Evolutionary conservation across 495 filamentous ascomycete genomes (phyloP).

Genomic region (Cairneyella variabilis): DNA sequence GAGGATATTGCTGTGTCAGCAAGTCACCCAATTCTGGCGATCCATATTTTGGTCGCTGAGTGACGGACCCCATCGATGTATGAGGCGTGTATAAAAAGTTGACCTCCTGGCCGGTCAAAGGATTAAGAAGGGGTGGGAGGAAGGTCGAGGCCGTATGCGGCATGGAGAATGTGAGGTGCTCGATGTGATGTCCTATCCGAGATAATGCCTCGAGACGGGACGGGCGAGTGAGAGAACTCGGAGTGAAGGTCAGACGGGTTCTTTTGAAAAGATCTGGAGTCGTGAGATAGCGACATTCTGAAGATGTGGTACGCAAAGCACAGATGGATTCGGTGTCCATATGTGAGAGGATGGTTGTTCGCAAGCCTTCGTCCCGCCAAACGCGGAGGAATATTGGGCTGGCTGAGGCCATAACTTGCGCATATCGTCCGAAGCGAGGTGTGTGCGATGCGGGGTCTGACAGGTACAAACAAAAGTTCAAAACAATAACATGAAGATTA

Average conservation of each 20-base stretch:
- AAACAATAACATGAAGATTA: neutral
- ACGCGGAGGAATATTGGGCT: conserved; percentile 33
- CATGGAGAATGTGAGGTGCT: conserved; percentile 65
- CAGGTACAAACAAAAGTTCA: neutral
- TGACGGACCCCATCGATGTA: conserved; percentile 42
- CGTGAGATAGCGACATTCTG: conserved; percentile 47
- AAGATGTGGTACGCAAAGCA: conserved; percentile 44
- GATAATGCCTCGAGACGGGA: conserved; percentile 63
- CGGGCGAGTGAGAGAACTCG: conserved; percentile 65
- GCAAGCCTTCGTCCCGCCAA: conserved; percentile 48
- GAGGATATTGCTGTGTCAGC: conserved; percentile 73
- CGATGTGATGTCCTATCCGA: conserved; percentile 67
- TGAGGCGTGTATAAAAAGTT: conserved; percentile 72
- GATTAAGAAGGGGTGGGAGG: conserved; percentile 70
- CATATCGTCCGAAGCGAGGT: conserved; percentile 18
- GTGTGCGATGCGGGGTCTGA: neutral
- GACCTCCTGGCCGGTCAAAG: conserved; percentile 64
- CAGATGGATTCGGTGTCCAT: conserved; percentile 46
- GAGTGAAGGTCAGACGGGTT: conserved; percentile 60
- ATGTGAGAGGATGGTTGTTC: conserved; percentile 45
- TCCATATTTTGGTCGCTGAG: conserved; percentile 60
- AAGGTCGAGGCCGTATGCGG: conserved; percentile 69
- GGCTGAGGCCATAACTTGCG: conserved; percentile 25
- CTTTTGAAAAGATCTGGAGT: conserved; percentile 50
- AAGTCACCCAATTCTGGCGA: conserved; percentile 52